phyloP scores from a whole-genome alignment of 208 protist species.

The Balamuthia mandrillaris region DNA sequence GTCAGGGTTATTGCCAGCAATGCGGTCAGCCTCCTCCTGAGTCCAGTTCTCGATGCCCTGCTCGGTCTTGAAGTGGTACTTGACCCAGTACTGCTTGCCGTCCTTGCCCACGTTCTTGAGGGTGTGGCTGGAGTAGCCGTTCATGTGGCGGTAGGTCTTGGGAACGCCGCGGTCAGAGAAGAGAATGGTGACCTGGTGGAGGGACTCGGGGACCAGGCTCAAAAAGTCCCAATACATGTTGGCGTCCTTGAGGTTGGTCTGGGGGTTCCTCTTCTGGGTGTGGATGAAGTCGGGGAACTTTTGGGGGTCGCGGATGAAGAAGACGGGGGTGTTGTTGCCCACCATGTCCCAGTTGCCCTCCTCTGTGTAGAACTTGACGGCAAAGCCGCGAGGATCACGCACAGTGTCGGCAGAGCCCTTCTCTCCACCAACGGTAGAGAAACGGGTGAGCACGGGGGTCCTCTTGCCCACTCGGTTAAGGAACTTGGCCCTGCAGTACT shows the following conservation, averaged over 20 bases:
- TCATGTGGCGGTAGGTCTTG: conserved; percentile 68
- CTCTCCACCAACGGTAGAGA: conserved; percentile 78
- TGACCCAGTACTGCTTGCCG: conserved; percentile 68
- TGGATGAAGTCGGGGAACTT: conserved; percentile 78
- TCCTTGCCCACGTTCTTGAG: conserved; percentile 73
- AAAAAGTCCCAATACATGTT: conserved; percentile 76
- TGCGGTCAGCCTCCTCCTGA: conserved; percentile 70
- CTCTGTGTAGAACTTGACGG: conserved; percentile 78
- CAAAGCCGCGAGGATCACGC: conserved; percentile 73
- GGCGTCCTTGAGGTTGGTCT: conserved; percentile 64
- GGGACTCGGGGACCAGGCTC: conserved; percentile 65
- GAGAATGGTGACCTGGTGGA: conserved; percentile 74
- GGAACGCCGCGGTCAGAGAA: conserved; percentile 73
- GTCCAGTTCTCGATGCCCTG: conserved; percentile 71
- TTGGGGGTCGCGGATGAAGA: conserved; percentile 72
- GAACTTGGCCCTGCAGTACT: conserved; percentile 74
- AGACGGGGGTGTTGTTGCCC: conserved; percentile 78
- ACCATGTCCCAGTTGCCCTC: conserved; percentile 82
- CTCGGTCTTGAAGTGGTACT: conserved; percentile 77
- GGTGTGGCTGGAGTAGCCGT: conserved; percentile 71
- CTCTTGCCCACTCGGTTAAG: conserved; percentile 71
- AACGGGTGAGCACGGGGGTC: conserved; percentile 76
- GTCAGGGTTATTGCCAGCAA: conserved; percentile 69
- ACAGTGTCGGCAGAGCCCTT: conserved; percentile 70
- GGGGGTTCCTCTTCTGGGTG: conserved; percentile 74